Conservation (phyloP, 2,329 filamentous ascomycete species). For the Colletotrichum sp. region DNA sequence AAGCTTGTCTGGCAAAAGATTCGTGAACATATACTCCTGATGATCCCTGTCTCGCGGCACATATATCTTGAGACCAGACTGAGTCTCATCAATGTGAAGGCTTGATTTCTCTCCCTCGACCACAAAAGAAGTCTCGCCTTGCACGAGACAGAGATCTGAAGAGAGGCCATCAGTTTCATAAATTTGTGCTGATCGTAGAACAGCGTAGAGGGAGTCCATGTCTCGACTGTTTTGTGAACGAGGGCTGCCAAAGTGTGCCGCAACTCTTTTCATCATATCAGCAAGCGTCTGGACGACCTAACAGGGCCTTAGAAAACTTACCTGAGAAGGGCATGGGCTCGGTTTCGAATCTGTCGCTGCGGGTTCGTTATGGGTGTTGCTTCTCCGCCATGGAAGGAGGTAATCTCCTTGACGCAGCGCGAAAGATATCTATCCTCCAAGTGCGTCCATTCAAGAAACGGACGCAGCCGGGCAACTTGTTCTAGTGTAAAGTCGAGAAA, state of each 20-base stretch:
- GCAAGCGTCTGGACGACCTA: neutral
- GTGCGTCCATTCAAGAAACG: constrained; percentile 37
- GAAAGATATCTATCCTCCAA: constrained; percentile 38
- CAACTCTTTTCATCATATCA: neutral
- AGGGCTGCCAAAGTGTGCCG: neutral
- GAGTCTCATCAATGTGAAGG: constrained; percentile 33
- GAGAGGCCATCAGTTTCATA: constrained; percentile 36
- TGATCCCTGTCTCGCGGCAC: constrained; percentile 30
- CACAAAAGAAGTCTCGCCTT: constrained; percentile 24
- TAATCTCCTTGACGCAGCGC: constrained; percentile 34
- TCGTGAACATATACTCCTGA: constrained; percentile 33
- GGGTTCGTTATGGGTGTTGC: neutral
- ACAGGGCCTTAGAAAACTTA: neutral
- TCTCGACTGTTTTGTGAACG: neutral
- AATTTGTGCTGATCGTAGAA: constrained; percentile 19
- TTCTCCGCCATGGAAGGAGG: constrained; percentile 26
- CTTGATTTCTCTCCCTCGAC: constrained; percentile 22
- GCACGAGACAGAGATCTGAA: constrained; percentile 28
- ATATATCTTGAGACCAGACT: constrained; percentile 30
- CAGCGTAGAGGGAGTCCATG: neutral
- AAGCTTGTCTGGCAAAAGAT: constrained; percentile 30
- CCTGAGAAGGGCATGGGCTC: neutral
- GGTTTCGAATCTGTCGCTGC: neutral
- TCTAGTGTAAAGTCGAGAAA: neutral
- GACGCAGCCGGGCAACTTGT: neutral